These are phyloP conservation scores for Osmanthus fragrans DNA, from an alignment of 257 asterid genomes.

Conservation along the genomic window DNA sequence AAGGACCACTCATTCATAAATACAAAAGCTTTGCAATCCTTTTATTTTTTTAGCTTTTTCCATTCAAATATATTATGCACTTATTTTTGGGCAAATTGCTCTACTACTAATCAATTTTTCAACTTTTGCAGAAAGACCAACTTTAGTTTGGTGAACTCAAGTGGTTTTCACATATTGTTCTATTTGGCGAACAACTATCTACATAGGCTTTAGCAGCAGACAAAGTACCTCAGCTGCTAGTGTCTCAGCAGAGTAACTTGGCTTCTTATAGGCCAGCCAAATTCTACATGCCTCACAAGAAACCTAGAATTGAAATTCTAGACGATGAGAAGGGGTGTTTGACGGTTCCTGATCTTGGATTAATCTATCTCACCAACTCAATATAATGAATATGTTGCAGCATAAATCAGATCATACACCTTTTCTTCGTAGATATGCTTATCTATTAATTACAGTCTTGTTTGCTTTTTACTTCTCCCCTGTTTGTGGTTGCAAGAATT, in stretches of 20 bases:
- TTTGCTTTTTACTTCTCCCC: too few relatives aligned
- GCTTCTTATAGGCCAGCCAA: conserved; percentile 39
- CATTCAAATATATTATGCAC: too few relatives aligned
- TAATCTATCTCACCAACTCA: conserved; percentile 29
- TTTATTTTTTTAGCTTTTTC: too few relatives aligned
- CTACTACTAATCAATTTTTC: not conserved
- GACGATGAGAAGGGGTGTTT: conserved; percentile 71
- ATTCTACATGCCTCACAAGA: conserved; percentile 57
- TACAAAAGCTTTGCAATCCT: too few relatives aligned
- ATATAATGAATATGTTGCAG: too few relatives aligned
- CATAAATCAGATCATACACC: too few relatives aligned
- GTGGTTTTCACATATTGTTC: conserved; percentile 65
- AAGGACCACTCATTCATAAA: too few relatives aligned
- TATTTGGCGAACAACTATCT: conserved; percentile 55
- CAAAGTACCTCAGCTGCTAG: conserved; percentile 66
- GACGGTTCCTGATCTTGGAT: conserved; percentile 93
- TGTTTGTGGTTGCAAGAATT: too few relatives aligned
- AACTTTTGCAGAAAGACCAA: conserved; percentile 59
- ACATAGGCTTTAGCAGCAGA: conserved; percentile 47
- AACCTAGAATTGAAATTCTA: conserved; percentile 57
- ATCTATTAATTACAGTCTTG: too few relatives aligned
- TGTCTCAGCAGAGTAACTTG: conserved; percentile 42
- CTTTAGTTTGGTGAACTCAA: conserved; percentile 73
- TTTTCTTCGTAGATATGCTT: too few relatives aligned
- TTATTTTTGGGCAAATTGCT: not conserved